A percentile compares a stretch with the other conserved stretches of the same genome.
These are phyloP conservation scores for Botrytis tulipae DNA, from an alignment of 2,329 filamentous ascomycete species.

Conservation along the genomic window DNA sequence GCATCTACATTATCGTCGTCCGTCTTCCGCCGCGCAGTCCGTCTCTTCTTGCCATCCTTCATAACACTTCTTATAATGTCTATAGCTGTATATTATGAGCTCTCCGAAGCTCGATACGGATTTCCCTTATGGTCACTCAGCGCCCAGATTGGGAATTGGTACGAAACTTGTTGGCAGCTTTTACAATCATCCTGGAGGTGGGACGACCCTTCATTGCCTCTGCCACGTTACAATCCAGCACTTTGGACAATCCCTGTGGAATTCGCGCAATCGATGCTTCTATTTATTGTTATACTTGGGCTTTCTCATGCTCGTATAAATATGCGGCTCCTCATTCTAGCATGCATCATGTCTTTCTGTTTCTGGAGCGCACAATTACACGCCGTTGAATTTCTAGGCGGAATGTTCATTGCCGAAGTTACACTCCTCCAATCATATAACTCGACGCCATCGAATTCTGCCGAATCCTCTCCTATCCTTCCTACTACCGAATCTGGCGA, in stretches of 20 bases:
- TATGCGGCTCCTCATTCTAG: slow-evolving; percentile 31
- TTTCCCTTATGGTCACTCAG: slow-evolving; percentile 39
- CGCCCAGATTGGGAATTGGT: slow-evolving; percentile 43
- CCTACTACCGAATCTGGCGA: slow-evolving; percentile 29
- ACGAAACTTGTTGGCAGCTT: slow-evolving; percentile 44
- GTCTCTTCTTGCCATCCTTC: slow-evolving; percentile 48
- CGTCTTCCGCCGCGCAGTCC: slow-evolving; percentile 47
- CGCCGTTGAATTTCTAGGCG: slow-evolving; percentile 46
- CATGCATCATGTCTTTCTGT: slow-evolving; percentile 31
- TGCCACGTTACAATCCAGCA: slow-evolving; percentile 35
- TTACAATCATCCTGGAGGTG: slow-evolving; percentile 31
- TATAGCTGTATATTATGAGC: slow-evolving; percentile 45
- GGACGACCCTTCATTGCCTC: slow-evolving; percentile 24
- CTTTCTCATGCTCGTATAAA: slow-evolving; percentile 31
- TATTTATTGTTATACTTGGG: slow-evolving; percentile 34
- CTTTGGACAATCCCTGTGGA: slow-evolving; percentile 39
- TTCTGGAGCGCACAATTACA: slow-evolving; percentile 33
- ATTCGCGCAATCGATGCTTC: slow-evolving; percentile 36
- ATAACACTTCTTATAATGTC: slow-evolving; percentile 47
- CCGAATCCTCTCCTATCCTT: slow-evolving; percentile 18
- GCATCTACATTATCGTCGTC: slow-evolving; percentile 46
- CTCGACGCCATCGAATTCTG: not conserved
- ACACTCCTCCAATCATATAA: slow-evolving; percentile 41
- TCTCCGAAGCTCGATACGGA: slow-evolving; percentile 47
- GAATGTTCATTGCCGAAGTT: slow-evolving; percentile 47